Percentiles rank a stretch among this genome's conserved stretches.
Conservation (phyloP, 352 stramenopile genomes). For the Halophytophthora batemanensis region DNA sequence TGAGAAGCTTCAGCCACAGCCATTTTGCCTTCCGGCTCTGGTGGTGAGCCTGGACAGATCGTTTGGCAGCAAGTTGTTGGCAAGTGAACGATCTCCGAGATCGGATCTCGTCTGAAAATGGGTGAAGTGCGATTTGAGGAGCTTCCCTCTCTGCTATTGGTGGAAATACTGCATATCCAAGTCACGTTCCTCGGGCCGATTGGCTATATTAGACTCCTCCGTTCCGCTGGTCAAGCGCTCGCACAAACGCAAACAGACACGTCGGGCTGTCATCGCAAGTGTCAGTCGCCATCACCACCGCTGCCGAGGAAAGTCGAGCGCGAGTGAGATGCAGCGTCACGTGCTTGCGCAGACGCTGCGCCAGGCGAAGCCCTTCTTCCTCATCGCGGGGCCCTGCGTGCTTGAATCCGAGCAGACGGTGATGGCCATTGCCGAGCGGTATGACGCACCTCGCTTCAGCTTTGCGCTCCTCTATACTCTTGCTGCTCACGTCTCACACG, state of each 20-base stretch:
- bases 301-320: not conserved
- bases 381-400: slow-evolving; percentile 81
- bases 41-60: too few relatives aligned
- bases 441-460: not conserved
- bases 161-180: too few relatives aligned
- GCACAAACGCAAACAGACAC: too few relatives aligned
- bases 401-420: slow-evolving; percentile 70
- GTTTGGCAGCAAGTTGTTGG: too few relatives aligned
- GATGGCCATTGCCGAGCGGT: slow-evolving; percentile 71
- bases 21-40: too few relatives aligned
- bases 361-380: slow-evolving; percentile 69
- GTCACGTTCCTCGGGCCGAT: not conserved
- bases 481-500: not conserved
- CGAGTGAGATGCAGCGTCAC: slow-evolving; percentile 35
- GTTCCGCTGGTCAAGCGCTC: too few relatives aligned
- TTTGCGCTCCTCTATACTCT: not conserved
- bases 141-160: too few relatives aligned
- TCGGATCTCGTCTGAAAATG: too few relatives aligned
- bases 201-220: not conserved
- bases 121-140: too few relatives aligned
- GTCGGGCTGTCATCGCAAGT: not conserved
- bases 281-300: not conserved
- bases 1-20: not conserved
- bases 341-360: slow-evolving; percentile 54
- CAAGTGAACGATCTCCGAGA: too few relatives aligned